Conservation (phyloP, 2,329 filamentous ascomycete species). For the Talaromyces piceae region DNA sequence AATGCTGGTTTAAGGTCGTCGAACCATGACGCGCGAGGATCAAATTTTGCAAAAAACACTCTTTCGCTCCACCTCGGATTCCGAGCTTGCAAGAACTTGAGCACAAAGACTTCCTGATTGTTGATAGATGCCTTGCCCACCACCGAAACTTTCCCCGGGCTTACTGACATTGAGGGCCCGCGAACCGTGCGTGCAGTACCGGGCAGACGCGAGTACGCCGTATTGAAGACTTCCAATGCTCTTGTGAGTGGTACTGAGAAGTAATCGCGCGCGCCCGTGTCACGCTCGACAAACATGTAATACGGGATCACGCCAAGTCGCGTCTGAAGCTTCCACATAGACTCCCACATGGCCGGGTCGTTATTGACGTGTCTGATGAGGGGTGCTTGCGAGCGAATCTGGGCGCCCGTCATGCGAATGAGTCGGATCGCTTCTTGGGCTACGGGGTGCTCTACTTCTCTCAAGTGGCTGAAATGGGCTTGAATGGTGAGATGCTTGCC, state of each 20-base stretch:
- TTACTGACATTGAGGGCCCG: constrained; percentile 5
- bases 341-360: background rate
- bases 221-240: constrained; percentile 3
- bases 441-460: background rate
- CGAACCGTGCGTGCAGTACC: constrained; percentile 5
- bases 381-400: background rate
- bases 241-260: constrained; percentile 5
- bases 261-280: constrained; percentile 5
- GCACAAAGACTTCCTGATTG: background rate
- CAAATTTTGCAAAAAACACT: constrained; percentile 2
- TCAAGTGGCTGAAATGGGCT: background rate
- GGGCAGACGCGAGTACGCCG: constrained; percentile 3
- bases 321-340: background rate
- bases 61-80: constrained; percentile 1
- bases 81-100: constrained; percentile 7
- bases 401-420: background rate
- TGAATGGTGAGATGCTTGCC: background rate
- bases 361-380: background rate
- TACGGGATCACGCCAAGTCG: background rate
- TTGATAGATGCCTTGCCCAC: constrained; percentile 1
- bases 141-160: constrained; percentile 4
- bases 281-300: constrained; percentile 6
- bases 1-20: background rate
- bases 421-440: background rate
- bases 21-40: background rate